Evolutionary conservation across 768 basidiomycete species (phyloP), one percentile per base, ranked within the genome.

Genomic region (Boletus rubropictus): DNA sequence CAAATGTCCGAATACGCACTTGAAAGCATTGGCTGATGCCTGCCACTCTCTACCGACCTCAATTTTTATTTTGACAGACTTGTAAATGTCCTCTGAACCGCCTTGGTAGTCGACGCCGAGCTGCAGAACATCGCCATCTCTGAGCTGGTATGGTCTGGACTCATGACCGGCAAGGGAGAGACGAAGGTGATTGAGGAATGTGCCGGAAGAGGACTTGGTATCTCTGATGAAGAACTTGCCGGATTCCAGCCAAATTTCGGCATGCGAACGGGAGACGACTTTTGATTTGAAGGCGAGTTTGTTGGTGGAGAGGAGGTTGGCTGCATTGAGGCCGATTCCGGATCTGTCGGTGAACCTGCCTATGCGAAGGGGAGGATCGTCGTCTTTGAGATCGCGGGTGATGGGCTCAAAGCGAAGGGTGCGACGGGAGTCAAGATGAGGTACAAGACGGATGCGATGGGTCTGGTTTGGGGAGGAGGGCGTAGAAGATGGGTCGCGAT

Each of bases 31-130:
- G 0, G 83, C 80, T 0, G 72, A 78, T 2, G 82, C 72, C 65
- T 96, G 92, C 95, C 93, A 97, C 65, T 93, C 93, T 50, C 94
- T 71, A 8, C 82, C 81, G 15, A 97, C 66, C 69, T 99, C 95
- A 42, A 97, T 74, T 54, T 89, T 78, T 63, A 99, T 96, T 79
- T 95, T 97, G 49, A 98, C 90, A 49, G 88, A 90, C 70, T 96
- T 87, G 68, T 95, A 97, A 43, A 95, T 92, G 66, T 97, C 94
- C 71, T 97, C 93, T 7, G 89, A 81, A 0, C 95, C 95, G 6
- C 95, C 95, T 66, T 97, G 94, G 68, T 96, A 99, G 64, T 98
- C 94, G 22, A 98, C 91, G 2, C 95, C 94, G 1, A 97, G 81
- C 68, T 97, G 95, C 17, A 98, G 69, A 24, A 97, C 78, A 69